Base-by-base conservation (phyloP, 148 eudicot species). In the Nyssa sinensis region DNA sequence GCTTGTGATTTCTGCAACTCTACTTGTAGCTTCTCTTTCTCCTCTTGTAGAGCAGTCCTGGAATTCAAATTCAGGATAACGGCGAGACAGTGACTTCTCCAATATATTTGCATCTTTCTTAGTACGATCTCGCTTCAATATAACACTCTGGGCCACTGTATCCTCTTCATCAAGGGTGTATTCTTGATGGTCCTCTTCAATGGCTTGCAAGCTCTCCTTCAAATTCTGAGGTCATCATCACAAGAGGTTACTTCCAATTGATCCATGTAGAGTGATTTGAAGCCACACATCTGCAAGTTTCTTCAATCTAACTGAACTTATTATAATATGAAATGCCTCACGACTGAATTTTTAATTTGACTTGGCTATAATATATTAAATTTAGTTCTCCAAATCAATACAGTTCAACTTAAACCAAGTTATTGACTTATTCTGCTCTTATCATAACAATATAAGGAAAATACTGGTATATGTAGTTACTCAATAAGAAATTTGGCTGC, bases 161-260 rank as follows among this genome's bases (percentile, higher is more conserved):
- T 78, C 87, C 63, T 78, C 80, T 17, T 84, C 84, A 10, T 81
- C 87, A 25, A 84, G 68, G 57, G 84, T 81, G 75, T 84, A 84
- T 24, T 84, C 87, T 59, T 62, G 35, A 28, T 78, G 87, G 64
- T 84, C 87, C 63, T 60, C 72, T 23, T 75, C 64, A 30, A 81
- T 84, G 62, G 58, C 64, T 71, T 83, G 80, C 61, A 83, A 51
- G 71, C 86, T 73, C 64, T 83, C 86, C 83, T 79, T 72, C 12
- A 16, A 62, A n/a, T 39, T 69, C 9, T 27, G 70, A 64, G 3
- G 1, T 23, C 49, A 35, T 19, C 33, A 71, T 64, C 0, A 44
- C 55, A 25, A 39, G 21, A 49, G 41, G 6, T 30, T 65, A 30
- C 33, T 30, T 35, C 53, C 17, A 23, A 4, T n/a, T 9, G 35